Evolutionary conservation across 306 rosid species (phyloP).

Genomic region (Ormosia semicastrata): DNA sequence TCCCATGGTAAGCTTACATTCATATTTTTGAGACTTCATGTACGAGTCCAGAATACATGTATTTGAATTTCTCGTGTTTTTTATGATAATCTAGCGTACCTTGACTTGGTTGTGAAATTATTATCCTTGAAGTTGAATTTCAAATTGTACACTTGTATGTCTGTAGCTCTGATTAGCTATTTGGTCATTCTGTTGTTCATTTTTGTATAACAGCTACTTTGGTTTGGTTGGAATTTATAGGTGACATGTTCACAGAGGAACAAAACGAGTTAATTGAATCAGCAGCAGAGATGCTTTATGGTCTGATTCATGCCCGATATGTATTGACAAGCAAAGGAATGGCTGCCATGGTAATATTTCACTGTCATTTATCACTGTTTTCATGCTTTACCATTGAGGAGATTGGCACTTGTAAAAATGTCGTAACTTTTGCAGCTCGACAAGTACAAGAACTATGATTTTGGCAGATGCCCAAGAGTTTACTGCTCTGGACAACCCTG

Average conservation of each 20-base stretch:
- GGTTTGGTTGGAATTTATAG: slow-evolving; percentile 42
- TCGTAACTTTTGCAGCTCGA: slow-evolving; percentile 62
- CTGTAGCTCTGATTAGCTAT: not conserved
- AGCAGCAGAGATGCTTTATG: slow-evolving; percentile 98
- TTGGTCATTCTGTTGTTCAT: not conserved
- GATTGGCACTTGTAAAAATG: slow-evolving; percentile 15
- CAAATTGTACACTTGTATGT: not conserved
- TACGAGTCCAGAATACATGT: not conserved
- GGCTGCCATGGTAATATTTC: slow-evolving; percentile 81
- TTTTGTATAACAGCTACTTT: not conserved
- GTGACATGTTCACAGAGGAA: slow-evolving; percentile 98
- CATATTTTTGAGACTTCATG: not conserved
- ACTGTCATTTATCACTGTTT: not conserved
- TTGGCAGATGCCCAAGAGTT: slow-evolving; percentile 98
- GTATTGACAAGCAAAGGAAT: slow-evolving; percentile 94
- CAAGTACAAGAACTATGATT: slow-evolving; percentile 93
- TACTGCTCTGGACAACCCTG: slow-evolving; percentile 99
- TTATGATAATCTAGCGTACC: not conserved
- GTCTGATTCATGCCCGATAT: slow-evolving; percentile 92
- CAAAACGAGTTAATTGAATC: slow-evolving; percentile 96
- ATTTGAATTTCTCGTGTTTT: not conserved
- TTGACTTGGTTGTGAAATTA: not conserved
- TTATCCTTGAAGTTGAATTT: slow-evolving; percentile 3
- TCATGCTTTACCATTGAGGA: not conserved
- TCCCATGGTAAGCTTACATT: slow-evolving; percentile 72